A percentile compares a stretch with the other conserved stretches of the same genome.
Conservation (phyloP, 2,329 filamentous ascomycete species). For the Cercospora zeina region DNA sequence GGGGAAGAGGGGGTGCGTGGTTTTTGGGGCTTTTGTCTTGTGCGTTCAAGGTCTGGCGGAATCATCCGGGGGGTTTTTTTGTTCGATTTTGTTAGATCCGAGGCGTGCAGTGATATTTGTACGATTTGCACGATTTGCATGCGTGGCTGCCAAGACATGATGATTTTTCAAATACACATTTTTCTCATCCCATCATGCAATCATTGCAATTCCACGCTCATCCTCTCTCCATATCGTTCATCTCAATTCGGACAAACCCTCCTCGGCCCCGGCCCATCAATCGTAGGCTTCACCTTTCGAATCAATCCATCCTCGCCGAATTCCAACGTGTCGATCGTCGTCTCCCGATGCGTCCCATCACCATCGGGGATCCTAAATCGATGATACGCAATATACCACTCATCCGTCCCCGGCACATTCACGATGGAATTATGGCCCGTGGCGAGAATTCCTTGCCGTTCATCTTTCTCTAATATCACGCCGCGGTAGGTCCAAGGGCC, state of each 20-base stretch:
- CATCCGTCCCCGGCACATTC: conserved; percentile 51
- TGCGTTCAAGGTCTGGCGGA: neutral
- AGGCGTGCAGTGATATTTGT: no score
- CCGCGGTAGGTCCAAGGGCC: conserved; percentile 52
- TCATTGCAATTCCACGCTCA: neutral
- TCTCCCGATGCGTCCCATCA: conserved; percentile 49
- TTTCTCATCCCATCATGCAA: neutral
- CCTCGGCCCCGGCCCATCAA: conserved; percentile 33
- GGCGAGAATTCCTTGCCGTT: conserved; percentile 46
- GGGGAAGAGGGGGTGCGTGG: neutral
- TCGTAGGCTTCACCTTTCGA: conserved; percentile 42
- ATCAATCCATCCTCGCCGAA: conserved; percentile 47
- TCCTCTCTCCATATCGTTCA: neutral
- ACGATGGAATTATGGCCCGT: conserved; percentile 52
- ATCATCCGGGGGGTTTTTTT: no score
- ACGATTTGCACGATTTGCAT: no score
- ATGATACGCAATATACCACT: conserved; percentile 56
- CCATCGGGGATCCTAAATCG: conserved; percentile 51
- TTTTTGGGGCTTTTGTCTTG: neutral
- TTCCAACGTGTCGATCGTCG: conserved; percentile 46
- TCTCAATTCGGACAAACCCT: conserved; percentile 1
- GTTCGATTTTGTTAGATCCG: no score
- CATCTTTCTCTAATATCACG: conserved; percentile 49
- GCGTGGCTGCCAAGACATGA: no score
- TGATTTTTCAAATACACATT: neutral